Percentiles rank a stretch among this genome's conserved stretches.
phyloP scores from a whole-genome alignment of 331 rosid species.

The Cydonia oblonga region DNA sequence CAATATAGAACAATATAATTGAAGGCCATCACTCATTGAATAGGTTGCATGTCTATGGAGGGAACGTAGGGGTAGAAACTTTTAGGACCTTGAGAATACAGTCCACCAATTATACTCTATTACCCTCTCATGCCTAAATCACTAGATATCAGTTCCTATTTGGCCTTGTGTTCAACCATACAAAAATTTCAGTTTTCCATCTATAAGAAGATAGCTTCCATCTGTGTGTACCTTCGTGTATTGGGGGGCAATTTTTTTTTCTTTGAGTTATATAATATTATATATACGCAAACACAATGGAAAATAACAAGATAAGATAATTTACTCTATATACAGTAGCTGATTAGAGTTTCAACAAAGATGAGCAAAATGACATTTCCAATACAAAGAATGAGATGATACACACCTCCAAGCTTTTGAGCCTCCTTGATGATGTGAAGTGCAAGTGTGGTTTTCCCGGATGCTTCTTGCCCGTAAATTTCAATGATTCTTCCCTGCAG shows the following conservation, averaged over 20 bases:
- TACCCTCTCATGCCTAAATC: not conserved
- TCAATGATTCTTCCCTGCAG: conserved; percentile 77
- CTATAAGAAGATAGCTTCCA: not conserved
- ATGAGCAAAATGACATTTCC: not conserved
- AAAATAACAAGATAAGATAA: not conserved
- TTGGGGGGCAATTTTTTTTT: not conserved
- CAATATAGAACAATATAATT: not conserved
- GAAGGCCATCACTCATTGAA: not conserved
- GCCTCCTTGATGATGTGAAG: conserved; percentile 88
- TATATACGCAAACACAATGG: not conserved
- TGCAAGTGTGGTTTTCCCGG: conserved; percentile 86
- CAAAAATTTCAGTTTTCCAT: not conserved
- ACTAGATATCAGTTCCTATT: not conserved
- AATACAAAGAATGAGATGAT: not conserved
- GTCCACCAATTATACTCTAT: not conserved
- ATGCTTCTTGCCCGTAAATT: conserved; percentile 84
- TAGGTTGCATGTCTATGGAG: not conserved
- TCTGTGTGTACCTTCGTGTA: not conserved
- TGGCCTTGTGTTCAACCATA: not conserved
- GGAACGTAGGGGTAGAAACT: not conserved
- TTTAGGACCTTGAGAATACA: not conserved
- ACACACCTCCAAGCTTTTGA: conserved; percentile 78
- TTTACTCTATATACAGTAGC: not conserved
- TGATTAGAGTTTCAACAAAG: not conserved
- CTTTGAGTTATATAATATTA: not conserved